phyloP scores from a whole-genome alignment of 176 grass and related monocot species.

The Bothriochloa decipiens region DNA sequence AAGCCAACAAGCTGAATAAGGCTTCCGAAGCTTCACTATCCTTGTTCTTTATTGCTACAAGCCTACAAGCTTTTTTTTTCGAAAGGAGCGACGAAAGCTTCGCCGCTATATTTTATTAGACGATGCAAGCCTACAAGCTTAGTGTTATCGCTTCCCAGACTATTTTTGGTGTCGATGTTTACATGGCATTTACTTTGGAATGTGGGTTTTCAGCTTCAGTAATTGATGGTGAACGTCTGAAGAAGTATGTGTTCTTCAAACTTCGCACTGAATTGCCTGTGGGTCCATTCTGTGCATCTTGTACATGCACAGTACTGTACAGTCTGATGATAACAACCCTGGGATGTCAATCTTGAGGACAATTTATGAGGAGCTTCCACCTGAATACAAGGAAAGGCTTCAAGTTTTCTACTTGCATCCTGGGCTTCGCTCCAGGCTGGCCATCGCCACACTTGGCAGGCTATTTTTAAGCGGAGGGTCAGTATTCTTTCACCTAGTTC shows the following conservation, averaged over 20 bases:
- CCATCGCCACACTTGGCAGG: constrained; percentile 81
- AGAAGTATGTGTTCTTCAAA: constrained; percentile 81
- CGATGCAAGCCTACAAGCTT: not conserved
- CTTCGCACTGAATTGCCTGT: constrained; percentile 57
- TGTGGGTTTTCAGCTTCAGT: constrained; percentile 64
- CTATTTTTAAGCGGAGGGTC: constrained; percentile 87
- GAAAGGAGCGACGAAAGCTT: too few relatives aligned
- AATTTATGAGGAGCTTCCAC: constrained; percentile 84
- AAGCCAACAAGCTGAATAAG: not conserved
- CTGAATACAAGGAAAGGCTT: constrained; percentile 75
- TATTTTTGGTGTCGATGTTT: not conserved
- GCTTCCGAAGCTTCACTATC: not conserved
- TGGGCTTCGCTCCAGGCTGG: constrained; percentile 71
- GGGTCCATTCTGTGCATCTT: constrained; percentile 86
- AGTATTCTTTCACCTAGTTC: constrained; percentile 35
- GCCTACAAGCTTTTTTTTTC: too few relatives aligned
- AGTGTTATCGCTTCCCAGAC: not conserved
- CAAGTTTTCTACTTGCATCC: constrained; percentile 88
- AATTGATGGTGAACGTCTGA: constrained; percentile 74
- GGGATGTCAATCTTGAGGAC: constrained; percentile 85
- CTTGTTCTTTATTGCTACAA: not conserved
- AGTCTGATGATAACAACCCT: constrained; percentile 92
- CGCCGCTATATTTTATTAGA: too few relatives aligned
- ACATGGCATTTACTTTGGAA: constrained; percentile 22
- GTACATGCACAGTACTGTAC: constrained; percentile 87